Evolutionary conservation across 1,284 basidiomycete genomes (phyloP).

Genomic region (Cutaneotrichosporon sp.): DNA sequence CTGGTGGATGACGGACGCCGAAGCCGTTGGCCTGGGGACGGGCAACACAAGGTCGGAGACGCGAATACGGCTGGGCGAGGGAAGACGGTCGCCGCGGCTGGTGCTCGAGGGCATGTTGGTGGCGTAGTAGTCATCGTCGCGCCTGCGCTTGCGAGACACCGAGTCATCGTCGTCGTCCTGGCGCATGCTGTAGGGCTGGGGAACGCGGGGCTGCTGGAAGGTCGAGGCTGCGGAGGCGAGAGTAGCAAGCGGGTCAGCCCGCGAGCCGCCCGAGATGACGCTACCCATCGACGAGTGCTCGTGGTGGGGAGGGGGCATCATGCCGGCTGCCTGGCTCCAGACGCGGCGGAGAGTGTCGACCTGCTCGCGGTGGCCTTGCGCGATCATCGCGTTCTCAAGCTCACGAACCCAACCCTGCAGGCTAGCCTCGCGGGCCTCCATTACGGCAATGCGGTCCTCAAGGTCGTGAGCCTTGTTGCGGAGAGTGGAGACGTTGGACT

Average conservation of each 20-base stretch:
- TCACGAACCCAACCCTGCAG: conserved; percentile 33
- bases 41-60: conserved; percentile 17
- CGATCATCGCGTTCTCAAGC: conserved; percentile 31
- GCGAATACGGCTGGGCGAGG: conserved; percentile 18
- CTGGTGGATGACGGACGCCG: neutral
- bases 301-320: neutral
- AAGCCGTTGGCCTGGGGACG: neutral
- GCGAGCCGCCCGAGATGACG: neutral
- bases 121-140: conserved; percentile 11
- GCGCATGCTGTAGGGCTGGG: conserved; percentile 7
- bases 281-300: neutral
- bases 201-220: neutral
- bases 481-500: conserved; percentile 22
- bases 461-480: conserved; percentile 22
- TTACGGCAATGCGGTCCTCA: conserved; percentile 14
- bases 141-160: conserved; percentile 11
- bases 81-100: conserved; percentile 3
- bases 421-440: conserved; percentile 22
- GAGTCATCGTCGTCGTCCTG: conserved; percentile 12
- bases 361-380: conserved; percentile 27
- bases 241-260: conserved; percentile 17
- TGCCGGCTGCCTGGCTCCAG: conserved; percentile 13
- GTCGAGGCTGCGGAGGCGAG: conserved; percentile 19
- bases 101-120: neutral
- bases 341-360: conserved; percentile 29